Evolutionary conservation across 140 eudicot genomes (phyloP), one percentile per base, ranked within the genome.

Genomic region (Anethum foeniculum): DNA sequence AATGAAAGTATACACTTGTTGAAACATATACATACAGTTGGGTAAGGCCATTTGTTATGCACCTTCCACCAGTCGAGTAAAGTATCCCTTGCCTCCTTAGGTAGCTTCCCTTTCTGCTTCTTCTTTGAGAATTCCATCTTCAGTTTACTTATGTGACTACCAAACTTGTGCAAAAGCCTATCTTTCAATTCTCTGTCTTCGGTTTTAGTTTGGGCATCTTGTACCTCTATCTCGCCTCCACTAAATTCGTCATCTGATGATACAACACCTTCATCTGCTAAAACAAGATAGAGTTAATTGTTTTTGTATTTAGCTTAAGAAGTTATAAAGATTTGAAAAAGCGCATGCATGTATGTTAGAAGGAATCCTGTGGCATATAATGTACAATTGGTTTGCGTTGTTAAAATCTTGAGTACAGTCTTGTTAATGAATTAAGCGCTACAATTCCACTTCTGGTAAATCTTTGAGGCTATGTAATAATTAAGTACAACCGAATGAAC

Each of bases 11-110:
- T 32, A 15, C 4, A 68, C 8, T 68, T 34, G 18, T n/a, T 15
- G 10, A 34, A 32, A 15, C 21, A 28, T 28, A 23, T 46, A 79
- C 96, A 74, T 79, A 94, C 98, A 74, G 98, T 94, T n/a, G 98
- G 98, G 78, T 94, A 94, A n/a, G 98, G 98, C 98, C 98, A 94
- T 82, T 89, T 92, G 81, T 84, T 79, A 83, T 94, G 98, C 28
- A 85, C 75, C 83, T 92, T 90, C 98, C 98, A 94, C 98, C 98
- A 94, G 74, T 90, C 89, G 52, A 94, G 91, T 78, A 94, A 84
- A 46, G 86, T 80, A 79, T 90, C 94, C 77, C 97, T 90, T 13
- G 96, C 94, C 77, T 90, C 97, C 72, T 90, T 92, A 5, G 98
- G 97, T 27, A 94, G 88, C 86, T 94, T 94, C 38, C 94, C 96